Base-by-base conservation (phyloP, 2,329 filamentous ascomycete species). In the Fusarium piperis region DNA sequence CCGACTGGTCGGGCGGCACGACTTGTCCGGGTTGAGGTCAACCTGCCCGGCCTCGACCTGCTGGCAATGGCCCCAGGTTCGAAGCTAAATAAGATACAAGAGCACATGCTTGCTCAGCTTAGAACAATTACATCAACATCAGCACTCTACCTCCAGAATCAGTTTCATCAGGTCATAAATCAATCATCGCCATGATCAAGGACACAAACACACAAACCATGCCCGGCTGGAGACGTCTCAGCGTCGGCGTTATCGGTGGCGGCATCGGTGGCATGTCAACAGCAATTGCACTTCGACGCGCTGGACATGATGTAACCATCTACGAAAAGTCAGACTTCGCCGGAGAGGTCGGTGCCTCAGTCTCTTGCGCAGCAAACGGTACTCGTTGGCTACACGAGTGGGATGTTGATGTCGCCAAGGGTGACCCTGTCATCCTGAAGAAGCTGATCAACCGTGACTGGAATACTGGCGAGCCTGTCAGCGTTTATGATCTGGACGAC, bases 361-460 rank as follows among this genome's bases (percentile, higher is more conserved):
- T 92, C 0, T 90, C 88, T 0, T 92, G 90, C 73, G 91, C 91
- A 1, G 90, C 91, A 11, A 93, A 93, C 73, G 91, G 91, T 9
- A 91, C 90, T 1, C 85, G 89, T 52, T 93, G 90, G 90, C 81
- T 93, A 9, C 87, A 91, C 67, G 89, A 91, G 77, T 93, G 91
- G 91, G 83, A 83, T 0, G 89, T 93, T 1, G 88, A 93, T 73
- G 83, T 93, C 2, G 81, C 81, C 15, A 89, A 89, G 74, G 91
- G 90, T 10, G 87, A 92, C 64, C 90, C 90, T 0, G 91, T 93
- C 2, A 82, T 92, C 1, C 80, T 93, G 55, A 85, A 85, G 79
- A 90, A 90, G 74, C 84, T 93, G 59, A 92, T 93, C 81, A 91
- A 90, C 77, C 86, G 88, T 4, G 90, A 93, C 79, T 93, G 91